Evolutionary conservation across 495 filamentous ascomycete genomes (phyloP).

Genomic region (Hypoxylon trugodes): DNA sequence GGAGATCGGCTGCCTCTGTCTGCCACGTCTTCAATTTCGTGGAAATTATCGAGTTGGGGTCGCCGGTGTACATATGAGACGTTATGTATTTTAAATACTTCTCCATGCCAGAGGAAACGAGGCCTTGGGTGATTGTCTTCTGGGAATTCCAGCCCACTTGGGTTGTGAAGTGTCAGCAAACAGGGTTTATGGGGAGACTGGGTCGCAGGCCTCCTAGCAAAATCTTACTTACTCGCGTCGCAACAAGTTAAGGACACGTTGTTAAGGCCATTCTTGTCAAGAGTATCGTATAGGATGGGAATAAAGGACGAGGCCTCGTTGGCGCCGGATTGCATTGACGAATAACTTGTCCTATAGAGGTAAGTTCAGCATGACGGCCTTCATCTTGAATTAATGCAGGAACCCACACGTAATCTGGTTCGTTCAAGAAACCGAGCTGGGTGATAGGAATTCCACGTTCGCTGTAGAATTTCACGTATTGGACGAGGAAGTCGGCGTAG

Average conservation of each 20-base stretch:
- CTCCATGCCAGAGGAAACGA: conserved; percentile 53
- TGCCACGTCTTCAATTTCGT: conserved; percentile 57
- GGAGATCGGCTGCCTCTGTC: conserved; percentile 59
- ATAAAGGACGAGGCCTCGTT: conserved; percentile 62
- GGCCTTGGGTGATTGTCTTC: conserved; percentile 49
- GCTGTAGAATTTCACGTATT: conserved; percentile 61
- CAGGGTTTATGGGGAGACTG: neutral
- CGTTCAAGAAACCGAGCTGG: conserved; percentile 65
- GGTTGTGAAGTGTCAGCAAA: neutral
- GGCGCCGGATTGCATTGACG: conserved; percentile 53
- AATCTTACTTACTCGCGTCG: conserved; percentile 48
- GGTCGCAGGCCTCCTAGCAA: too few species aligned
- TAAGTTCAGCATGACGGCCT: neutral
- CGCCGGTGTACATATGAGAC: conserved; percentile 57
- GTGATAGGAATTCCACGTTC: conserved; percentile 55
- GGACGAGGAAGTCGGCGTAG: conserved; percentile 63
- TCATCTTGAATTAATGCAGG: neutral
- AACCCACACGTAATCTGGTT: conserved; percentile 57
- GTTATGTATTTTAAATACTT: conserved; percentile 54
- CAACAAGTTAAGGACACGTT: conserved; percentile 57
- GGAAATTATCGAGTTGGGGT: conserved; percentile 48
- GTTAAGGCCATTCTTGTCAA: conserved; percentile 48
- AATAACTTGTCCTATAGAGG: conserved; percentile 47
- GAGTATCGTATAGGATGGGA: conserved; percentile 51
- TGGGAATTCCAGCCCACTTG: conserved; percentile 56